Conservation (phyloP, 1,284 basidiomycete genomes). For the Ceratobasidium sp. region DNA sequence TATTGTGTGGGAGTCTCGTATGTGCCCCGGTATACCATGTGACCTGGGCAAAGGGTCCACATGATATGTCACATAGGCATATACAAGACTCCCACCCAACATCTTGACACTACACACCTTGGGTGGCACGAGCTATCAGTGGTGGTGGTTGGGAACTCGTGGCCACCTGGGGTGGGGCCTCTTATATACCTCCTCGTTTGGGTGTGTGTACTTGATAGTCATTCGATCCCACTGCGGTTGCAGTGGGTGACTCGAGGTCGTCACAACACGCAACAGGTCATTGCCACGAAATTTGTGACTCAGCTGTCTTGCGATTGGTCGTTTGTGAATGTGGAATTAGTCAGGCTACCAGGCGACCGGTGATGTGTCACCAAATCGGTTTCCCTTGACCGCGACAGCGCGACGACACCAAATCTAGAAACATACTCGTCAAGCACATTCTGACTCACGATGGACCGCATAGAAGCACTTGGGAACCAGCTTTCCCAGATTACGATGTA, state of each 20-base stretch:
- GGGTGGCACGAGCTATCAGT: background rate
- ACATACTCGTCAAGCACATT: background rate
- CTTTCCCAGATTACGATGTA: slow-evolving; percentile 84
- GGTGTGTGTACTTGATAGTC: background rate
- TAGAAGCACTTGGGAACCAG: slow-evolving; percentile 71
- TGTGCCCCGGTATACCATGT: background rate
- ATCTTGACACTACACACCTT: background rate
- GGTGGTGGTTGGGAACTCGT: background rate
- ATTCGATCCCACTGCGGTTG: background rate
- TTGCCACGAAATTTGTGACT: background rate
- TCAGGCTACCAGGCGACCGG: background rate
- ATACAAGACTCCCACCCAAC: background rate
- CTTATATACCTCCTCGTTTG: background rate
- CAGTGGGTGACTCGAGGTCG: too few species aligned
- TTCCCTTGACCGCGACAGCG: slow-evolving; percentile 38
- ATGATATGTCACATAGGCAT: background rate
- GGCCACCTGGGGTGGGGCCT: background rate
- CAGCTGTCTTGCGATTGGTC: slow-evolving; percentile 1
- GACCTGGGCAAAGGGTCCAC: background rate
- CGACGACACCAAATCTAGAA: slow-evolving; percentile 19
- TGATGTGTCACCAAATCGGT: slow-evolving; percentile 7
- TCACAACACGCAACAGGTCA: background rate
- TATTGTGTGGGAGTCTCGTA: background rate
- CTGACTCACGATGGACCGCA: slow-evolving; percentile 49
- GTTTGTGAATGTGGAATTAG: background rate